Evolutionary conservation across 2,329 filamentous ascomycete species (phyloP), one percentile per base, ranked within the genome.

Genomic region (Rhexocercosporidium sp.): DNA sequence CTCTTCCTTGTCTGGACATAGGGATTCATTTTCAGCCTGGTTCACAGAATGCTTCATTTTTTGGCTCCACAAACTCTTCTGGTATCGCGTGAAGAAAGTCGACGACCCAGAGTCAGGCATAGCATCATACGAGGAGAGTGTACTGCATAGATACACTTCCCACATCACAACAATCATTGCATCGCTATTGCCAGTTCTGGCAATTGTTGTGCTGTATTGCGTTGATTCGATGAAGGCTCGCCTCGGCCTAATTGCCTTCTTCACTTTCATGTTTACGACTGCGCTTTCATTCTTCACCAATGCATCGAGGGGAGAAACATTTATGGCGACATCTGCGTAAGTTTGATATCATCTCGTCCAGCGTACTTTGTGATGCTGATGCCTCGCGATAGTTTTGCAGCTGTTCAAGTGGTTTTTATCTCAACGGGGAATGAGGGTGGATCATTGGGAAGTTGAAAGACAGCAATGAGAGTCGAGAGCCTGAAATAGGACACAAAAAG

Each of bases 301-400:
- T 6, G 68, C 68, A 2, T 64, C 27, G 31, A 66, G 66, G n/a
- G 67, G 47, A 0, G 66, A 73, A 44, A 63, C 73, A 1, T 70
- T 72, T 64, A 59, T 54, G 29, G 68, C 66, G 1, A 70, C 70
- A 29, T 68, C 72, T 14, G 65, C 70, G 62, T 73, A 68, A 41
- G 69, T 59, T n/a, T 1, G 27, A 1, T 2, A 4, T 44, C 41
- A 3, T n/a, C 16, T 20, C 34, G 14, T 18, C 41, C 41, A 18
- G 41, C 8, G 12, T 18, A n/a, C 7, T 14, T 25, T 12, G n/a
- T 51, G 41, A n/a, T 20, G 22, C 34, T 66, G 20, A 51, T 41
- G 20, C 53, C 5, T 18, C n/a, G 18, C 7, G 5, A 20, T 25
- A 66, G 64, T 41, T 66, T 66, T 51, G 59, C 51, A n/a, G 64